A percentile compares a stretch with the other conserved stretches of the same genome.
Conservation (phyloP, 2,329 filamentous ascomycete genomes). For the Fusarium nodosum region DNA sequence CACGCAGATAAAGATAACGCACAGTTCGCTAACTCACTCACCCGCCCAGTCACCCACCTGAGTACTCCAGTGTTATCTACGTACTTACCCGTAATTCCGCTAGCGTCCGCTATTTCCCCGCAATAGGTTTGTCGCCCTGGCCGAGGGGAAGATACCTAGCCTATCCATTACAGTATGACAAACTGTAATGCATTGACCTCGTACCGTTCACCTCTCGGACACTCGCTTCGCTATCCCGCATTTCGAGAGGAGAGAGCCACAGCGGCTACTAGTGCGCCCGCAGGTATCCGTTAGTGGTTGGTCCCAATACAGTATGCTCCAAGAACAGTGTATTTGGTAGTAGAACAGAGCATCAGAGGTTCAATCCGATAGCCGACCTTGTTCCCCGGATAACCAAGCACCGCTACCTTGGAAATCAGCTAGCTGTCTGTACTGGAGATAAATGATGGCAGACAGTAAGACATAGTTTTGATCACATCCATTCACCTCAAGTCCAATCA, state of each 20-base stretch:
- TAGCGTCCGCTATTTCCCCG: not conserved
- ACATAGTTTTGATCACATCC: not conserved
- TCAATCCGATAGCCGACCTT: not conserved
- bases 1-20: not conserved
- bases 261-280: not conserved
- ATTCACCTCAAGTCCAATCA: not conserved
- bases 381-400: not conserved
- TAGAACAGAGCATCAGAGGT: not conserved
- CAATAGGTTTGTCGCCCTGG: not conserved
- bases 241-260: not conserved
- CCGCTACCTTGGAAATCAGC: not conserved
- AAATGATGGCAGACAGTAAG: not conserved
- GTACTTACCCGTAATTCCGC: not conserved
- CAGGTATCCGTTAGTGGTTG: not conserved
- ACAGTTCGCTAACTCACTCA: no score
- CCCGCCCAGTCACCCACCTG: no score
- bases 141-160: not conserved
- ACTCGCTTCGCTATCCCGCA: no score
- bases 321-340: not conserved
- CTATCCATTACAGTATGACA: not conserved
- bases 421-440: not conserved
- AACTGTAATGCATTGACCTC: not conserved
- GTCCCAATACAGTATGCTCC: not conserved
- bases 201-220: not conserved
- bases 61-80: not conserved